A percentile compares a stretch with the other conserved stretches of the same genome.
Conservation (phyloP, 257 asterid genomes). For the Salvia rosmarinus region DNA sequence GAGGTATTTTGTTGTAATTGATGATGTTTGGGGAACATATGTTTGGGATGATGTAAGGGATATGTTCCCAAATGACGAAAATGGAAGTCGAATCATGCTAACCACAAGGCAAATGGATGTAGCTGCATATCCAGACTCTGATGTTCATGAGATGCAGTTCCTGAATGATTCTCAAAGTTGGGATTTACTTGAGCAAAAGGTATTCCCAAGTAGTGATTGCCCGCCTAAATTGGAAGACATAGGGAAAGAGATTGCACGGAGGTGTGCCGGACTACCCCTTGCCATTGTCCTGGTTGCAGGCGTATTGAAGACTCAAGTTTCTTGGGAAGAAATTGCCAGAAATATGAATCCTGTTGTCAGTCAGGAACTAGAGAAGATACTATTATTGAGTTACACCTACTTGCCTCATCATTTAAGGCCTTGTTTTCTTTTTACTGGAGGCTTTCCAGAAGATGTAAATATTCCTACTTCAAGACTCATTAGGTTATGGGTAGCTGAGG, state of each 20-base stretch:
- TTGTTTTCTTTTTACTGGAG: neutral
- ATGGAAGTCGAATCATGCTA: neutral
- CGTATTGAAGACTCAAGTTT: neutral
- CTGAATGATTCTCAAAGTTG: neutral
- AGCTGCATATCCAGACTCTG: conserved; percentile 12
- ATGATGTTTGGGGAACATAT: neutral
- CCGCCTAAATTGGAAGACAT: neutral
- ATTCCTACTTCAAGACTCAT: neutral
- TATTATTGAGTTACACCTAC: conserved; percentile 1
- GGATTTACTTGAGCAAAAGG: neutral
- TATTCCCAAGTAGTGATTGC: neutral
- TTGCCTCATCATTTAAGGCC: neutral
- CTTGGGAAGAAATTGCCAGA: neutral
- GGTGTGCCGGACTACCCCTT: neutral
- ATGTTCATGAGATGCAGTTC: conserved; percentile 8
- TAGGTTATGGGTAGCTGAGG: neutral
- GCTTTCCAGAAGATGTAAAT: neutral
- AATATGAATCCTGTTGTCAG: neutral
- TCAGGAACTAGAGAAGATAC: neutral
- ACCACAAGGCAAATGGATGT: neutral
- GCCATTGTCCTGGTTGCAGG: neutral
- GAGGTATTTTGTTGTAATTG: neutral
- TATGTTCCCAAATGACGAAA: neutral
- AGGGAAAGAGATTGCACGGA: neutral
- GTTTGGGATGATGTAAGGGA: neutral